Base-by-base conservation (phyloP, 2,329 filamentous ascomycete species). In the Trichoderma brevicompactum region DNA sequence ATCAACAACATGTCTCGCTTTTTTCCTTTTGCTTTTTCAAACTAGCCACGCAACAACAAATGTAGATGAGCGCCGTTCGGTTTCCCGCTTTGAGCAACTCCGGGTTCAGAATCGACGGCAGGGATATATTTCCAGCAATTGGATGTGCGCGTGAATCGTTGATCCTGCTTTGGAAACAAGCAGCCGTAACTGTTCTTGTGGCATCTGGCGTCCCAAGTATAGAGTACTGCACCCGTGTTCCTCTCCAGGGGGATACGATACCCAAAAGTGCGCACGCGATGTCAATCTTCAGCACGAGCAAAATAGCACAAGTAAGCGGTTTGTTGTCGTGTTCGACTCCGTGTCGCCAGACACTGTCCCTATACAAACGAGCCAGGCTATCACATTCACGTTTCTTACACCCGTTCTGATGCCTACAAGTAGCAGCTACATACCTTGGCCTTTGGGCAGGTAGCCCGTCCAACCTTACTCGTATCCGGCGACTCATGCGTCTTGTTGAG, bases 21-120 rank as follows among this genome's bases (percentile, higher is more conserved):
- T 28, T 28, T 43, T 23, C 5, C 23, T 28, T 28, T 43, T 23
- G 2, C 23, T 28, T 28, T 28, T 28, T 28, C 23, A 28, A 28
- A 28, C 23, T 28, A 28, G 2, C n/a, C n/a, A n/a, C n/a, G n/a
- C n/a, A n/a, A n/a, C n/a, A n/a, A n/a, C n/a, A n/a, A n/a, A n/a
- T n/a, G n/a, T 28, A 28, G 23, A 28, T 28, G 23, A 28, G 23
- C 23, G 23, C 23, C 23, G 23, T 64, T 68, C 69, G 69, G 69
- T 23, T 65, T 71, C 19, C 70, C 70, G 52, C 54, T 68, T 70
- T 59, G 62, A 70, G 69, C 62, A 65, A 41, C 53, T 65, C 70
- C 70, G 68, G 55, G 36, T 52, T 38, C 32, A 32, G 15, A 34
- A 46, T 12, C 36, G 36, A 52, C 65, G 58, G 56, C 68, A 61